These are phyloP conservation scores for Chaetomiaceae sp. DNA, from an alignment of 2,329 filamentous ascomycete species.

Conservation along the genomic window DNA sequence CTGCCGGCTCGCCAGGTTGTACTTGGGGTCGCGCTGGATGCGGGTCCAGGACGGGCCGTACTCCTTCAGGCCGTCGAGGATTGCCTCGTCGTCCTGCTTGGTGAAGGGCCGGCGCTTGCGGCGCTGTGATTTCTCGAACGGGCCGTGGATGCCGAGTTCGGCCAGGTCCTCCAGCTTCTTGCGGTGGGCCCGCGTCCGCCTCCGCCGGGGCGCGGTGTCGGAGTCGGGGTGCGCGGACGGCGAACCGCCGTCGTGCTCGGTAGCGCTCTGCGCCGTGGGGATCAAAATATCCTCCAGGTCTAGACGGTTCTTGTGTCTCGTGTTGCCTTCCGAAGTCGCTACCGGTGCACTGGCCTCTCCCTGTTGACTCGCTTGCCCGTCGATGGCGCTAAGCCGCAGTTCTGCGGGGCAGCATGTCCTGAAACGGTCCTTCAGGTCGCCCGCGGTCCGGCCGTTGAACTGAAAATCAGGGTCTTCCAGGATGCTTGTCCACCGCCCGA, in stretches of 20 bases:
- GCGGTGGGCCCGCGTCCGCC: conserved; percentile 37
- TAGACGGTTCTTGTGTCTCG: conserved; percentile 42
- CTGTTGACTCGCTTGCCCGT: conserved; percentile 24
- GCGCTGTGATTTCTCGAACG: conserved; percentile 56
- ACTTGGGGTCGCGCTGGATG: conserved; percentile 55
- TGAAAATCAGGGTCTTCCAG: conserved; percentile 54
- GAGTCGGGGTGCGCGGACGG: conserved; percentile 12
- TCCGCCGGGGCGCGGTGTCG: conserved; percentile 25
- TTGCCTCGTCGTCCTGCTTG: conserved; percentile 56
- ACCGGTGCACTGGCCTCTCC: conserved; percentile 14
- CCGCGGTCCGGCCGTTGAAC: conserved; percentile 56
- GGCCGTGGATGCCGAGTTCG: conserved; percentile 52
- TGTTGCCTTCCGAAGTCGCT: conserved; percentile 24
- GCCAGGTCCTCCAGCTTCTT: conserved; percentile 39
- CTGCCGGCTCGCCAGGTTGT: conserved; percentile 52
- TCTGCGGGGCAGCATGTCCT: conserved; percentile 60
- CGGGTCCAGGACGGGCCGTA: conserved; percentile 61
- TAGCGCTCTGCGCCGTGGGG: conserved; percentile 34
- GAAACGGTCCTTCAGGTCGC: conserved; percentile 61
- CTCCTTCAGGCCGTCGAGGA: conserved; percentile 51
- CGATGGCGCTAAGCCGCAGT: conserved; percentile 39
- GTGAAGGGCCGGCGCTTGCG: conserved; percentile 56
- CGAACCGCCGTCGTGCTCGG: conserved; percentile 17
- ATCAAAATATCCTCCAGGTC: conserved; percentile 53
- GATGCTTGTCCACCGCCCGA: conserved; percentile 61